Evolutionary conservation across 2,329 filamentous ascomycete species (phyloP).

Genomic region (Clonostachys rosea): DNA sequence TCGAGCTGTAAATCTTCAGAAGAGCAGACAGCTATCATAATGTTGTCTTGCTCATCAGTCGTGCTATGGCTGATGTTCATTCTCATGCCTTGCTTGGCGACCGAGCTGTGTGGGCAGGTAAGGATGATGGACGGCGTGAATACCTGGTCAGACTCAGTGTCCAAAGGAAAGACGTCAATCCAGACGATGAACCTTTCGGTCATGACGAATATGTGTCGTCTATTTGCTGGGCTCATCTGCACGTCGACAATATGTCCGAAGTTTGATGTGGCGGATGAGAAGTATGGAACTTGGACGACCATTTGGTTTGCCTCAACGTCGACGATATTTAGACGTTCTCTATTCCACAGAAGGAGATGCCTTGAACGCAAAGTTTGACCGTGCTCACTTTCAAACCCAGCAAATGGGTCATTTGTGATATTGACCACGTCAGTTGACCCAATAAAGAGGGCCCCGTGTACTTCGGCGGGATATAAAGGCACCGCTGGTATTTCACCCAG

Average conservation of each 20-base stretch:
- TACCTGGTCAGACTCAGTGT: constrained; percentile 4
- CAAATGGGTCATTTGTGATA: not conserved
- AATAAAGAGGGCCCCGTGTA: constrained; percentile 38
- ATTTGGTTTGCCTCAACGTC: constrained; percentile 20
- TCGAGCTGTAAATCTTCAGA: constrained; percentile 19
- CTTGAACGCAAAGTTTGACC: constrained; percentile 6
- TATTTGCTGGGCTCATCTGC: constrained; percentile 36
- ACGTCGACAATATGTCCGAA: constrained; percentile 47
- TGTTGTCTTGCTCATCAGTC: constrained; percentile 7
- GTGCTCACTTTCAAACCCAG: constrained; percentile 6
- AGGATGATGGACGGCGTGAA: constrained; percentile 16
- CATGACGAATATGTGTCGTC: constrained; percentile 51
- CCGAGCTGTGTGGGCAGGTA: constrained; percentile 18
- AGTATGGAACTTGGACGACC: constrained; percentile 16
- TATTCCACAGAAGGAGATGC: constrained; percentile 29
- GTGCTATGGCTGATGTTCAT: constrained; percentile 20
- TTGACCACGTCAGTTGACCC: constrained; percentile 14
- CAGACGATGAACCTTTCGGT: constrained; percentile 48
- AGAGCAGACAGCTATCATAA: constrained; percentile 27
- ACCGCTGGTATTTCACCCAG: constrained; percentile 21
- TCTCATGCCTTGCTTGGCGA: constrained; percentile 12
- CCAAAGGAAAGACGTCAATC: constrained; percentile 30
- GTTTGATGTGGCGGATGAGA: constrained; percentile 14
- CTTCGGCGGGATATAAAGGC: constrained; percentile 20
- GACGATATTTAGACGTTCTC: constrained; percentile 23